Evolutionary conservation across 495 filamentous ascomycete species (phyloP).

Genomic region (Aspergillus incahuasiensis): DNA sequence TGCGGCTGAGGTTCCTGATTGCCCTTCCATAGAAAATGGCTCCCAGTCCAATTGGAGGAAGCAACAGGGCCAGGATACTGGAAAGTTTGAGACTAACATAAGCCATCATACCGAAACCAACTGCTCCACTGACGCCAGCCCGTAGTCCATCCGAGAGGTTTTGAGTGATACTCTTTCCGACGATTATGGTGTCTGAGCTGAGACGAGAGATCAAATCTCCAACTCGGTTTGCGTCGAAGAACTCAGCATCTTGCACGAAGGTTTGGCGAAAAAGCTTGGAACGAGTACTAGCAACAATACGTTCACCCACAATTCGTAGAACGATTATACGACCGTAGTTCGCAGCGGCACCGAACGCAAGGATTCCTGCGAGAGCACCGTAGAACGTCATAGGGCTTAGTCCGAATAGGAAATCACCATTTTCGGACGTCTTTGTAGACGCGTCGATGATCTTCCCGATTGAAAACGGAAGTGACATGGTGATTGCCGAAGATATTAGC

Average conservation of each 20-base stretch:
- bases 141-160: constrained; percentile 93
- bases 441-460: constrained; percentile 94
- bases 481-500: constrained; percentile 80
- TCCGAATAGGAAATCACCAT: constrained; percentile 60
- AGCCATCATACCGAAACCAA: constrained; percentile 85
- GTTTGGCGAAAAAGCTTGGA: constrained; percentile 87
- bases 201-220: constrained; percentile 94
- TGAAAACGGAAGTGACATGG: constrained; percentile 92
- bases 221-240: constrained; percentile 96
- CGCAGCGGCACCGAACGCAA: constrained; percentile 70
- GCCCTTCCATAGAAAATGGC: constrained; percentile 87
- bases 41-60: constrained; percentile 86
- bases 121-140: constrained; percentile 78
- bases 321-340: constrained; percentile 95
- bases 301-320: constrained; percentile 89
- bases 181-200: constrained; percentile 92
- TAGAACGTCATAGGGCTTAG: constrained; percentile 74
- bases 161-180: constrained; percentile 97
- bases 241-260: constrained; percentile 92
- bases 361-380: constrained; percentile 61
- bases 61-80: constrained; percentile 75
- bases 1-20: constrained; percentile 80
- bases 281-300: constrained; percentile 83
- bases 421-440: constrained; percentile 55
- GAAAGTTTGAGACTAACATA: constrained; percentile 92